A percentile compares a stretch with the other conserved stretches of the same genome.
phyloP scores from a whole-genome alignment of 164 flowering plant species.

The Buxus sempervirens region DNA sequence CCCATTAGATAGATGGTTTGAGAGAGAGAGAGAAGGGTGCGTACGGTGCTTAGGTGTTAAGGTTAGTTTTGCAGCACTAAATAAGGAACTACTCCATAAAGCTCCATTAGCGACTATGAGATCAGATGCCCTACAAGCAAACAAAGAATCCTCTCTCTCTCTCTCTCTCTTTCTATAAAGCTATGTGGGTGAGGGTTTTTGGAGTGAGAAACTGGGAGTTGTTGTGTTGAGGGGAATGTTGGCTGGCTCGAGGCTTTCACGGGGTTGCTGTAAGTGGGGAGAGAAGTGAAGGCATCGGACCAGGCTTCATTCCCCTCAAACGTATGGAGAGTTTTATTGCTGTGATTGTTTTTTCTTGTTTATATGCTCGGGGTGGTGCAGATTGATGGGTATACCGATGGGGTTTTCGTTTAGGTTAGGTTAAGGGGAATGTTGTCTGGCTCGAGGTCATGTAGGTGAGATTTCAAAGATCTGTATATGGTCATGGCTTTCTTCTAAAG shows the following conservation, averaged over 20 bases:
- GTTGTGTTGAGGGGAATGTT: slow-evolving; percentile 57
- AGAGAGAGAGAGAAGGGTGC: not conserved
- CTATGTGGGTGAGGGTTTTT: slow-evolving; percentile 15
- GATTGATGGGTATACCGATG: not conserved
- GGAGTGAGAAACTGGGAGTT: not conserved
- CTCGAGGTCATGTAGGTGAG: slow-evolving; percentile 32
- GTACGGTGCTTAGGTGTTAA: slow-evolving; percentile 9
- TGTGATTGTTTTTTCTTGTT: not conserved
- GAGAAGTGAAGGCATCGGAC: slow-evolving; percentile 51
- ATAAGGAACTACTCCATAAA: not conserved
- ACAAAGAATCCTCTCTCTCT: not conserved
- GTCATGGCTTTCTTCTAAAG: not conserved
- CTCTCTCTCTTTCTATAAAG: slow-evolving; percentile 6
- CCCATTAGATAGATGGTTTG: too few species aligned
- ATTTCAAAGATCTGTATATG: not conserved
- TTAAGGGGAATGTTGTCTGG: slow-evolving; percentile 48
- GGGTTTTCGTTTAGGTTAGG: slow-evolving; percentile 14
- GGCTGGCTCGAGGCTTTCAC: slow-evolving; percentile 54
- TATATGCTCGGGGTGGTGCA: not conserved
- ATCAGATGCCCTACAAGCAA: slow-evolving; percentile 5
- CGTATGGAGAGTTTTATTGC: not conserved
- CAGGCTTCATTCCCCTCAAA: slow-evolving; percentile 88
- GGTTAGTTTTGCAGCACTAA: slow-evolving; percentile 1
- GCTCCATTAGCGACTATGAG: slow-evolving; percentile 6
- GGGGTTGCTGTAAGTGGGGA: not conserved